These are phyloP conservation scores for Chamaenerion angustifolium DNA, from an alignment of 345 rosid genomes.

Conservation along the genomic window DNA sequence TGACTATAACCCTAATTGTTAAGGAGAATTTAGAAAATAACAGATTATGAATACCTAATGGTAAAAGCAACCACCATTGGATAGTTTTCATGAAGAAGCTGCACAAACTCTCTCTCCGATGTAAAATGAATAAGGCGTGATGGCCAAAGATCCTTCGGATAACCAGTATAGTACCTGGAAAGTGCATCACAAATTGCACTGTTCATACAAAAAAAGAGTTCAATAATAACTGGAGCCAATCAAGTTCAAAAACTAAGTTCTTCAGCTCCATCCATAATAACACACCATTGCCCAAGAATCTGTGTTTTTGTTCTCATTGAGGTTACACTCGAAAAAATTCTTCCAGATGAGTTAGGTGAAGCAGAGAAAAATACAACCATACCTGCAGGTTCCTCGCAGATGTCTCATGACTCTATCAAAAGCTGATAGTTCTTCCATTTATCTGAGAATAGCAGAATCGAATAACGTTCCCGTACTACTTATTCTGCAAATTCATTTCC, in stretches of 20 bases:
- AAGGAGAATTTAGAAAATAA: background rate
- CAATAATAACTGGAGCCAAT: background rate
- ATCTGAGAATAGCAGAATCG: background rate
- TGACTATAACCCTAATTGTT: background rate
- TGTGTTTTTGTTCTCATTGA: no score
- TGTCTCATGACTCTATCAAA: conserved; percentile 51
- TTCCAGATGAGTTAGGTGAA: background rate
- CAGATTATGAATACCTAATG: conserved; percentile 38
- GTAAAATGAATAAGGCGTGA: conserved; percentile 67
- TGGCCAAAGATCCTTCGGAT: conserved; percentile 80
- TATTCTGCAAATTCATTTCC: no score
- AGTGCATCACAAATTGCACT: background rate
- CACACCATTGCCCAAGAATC: no score
- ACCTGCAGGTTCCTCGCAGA: conserved; percentile 77
- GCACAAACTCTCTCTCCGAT: conserved; percentile 87
- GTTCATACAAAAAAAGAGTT: background rate
- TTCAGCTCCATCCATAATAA: background rate
- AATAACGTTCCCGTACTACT: background rate
- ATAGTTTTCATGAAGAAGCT: conserved; percentile 65
- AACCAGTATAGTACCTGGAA: conserved; percentile 70
- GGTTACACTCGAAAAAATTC: background rate
- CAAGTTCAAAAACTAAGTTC: background rate
- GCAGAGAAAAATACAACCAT: conserved; percentile 6
- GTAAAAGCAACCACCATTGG: conserved; percentile 87
- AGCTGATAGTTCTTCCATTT: conserved; percentile 58